A percentile compares a stretch with the other conserved stretches of the same genome.
Conservation (phyloP, 2,329 filamentous ascomycete genomes). For the Verticillium albo-atrum region DNA sequence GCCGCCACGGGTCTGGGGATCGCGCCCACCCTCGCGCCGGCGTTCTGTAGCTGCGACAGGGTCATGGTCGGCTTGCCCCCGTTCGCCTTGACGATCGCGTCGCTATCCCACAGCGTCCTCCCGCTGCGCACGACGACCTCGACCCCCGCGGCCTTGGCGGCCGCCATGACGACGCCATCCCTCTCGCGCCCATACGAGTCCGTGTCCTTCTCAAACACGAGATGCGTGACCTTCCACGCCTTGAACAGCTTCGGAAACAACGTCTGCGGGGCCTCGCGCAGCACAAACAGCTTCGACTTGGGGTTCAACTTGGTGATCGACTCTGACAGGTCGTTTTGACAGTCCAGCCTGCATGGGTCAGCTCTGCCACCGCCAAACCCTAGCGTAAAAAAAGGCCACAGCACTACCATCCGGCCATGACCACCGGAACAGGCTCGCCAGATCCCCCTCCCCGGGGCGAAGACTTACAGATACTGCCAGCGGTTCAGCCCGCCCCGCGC, state of each 20-base stretch:
- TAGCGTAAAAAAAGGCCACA: too few species aligned
- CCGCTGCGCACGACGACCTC: conserved; percentile 61
- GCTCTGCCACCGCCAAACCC: too few species aligned
- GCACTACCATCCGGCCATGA: too few species aligned
- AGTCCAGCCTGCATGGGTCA: conserved; percentile 55
- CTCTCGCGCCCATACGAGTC: conserved; percentile 66
- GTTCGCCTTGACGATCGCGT: conserved; percentile 62
- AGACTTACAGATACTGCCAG: conserved; percentile 63
- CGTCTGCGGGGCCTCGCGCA: conserved; percentile 68
- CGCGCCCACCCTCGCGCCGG: conserved; percentile 57
- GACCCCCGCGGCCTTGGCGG: conserved; percentile 63
- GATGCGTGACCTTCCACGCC: conserved; percentile 68
- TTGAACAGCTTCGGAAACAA: conserved; percentile 69
- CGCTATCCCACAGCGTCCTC: conserved; percentile 69
- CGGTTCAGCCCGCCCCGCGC: conserved; percentile 67
- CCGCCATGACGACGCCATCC: conserved; percentile 52
- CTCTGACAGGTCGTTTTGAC: conserved; percentile 64
- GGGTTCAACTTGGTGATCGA: conserved; percentile 66
- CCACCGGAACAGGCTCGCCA: neutral
- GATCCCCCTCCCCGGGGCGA: too few species aligned
- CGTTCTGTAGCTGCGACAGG: conserved; percentile 60
- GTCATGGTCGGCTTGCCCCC: conserved; percentile 71
- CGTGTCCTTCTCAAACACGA: conserved; percentile 77
- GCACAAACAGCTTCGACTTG: conserved; percentile 66
- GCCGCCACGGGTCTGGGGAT: conserved; percentile 58